Evolutionary conservation across 169 alveolate genomes (phyloP).

Genomic region (Cryptosporidium parvum): DNA sequence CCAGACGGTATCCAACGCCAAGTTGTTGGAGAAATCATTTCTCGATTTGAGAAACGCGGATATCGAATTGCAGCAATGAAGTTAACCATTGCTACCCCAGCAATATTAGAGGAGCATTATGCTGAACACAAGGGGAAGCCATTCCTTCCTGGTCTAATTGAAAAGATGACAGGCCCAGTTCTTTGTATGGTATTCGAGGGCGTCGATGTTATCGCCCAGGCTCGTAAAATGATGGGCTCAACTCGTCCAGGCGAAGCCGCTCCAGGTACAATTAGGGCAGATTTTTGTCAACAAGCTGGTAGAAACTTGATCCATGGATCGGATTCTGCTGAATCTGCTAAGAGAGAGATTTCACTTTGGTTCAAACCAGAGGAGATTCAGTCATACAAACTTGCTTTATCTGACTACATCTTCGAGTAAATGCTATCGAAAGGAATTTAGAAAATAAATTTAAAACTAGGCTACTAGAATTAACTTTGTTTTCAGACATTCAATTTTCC

Average conservation of each 20-base stretch:
- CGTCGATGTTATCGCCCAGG: slow-evolving; percentile 92
- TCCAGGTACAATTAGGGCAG: slow-evolving; percentile 97
- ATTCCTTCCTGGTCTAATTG: slow-evolving; percentile 92
- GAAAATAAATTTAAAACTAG: slow-evolving; percentile 22
- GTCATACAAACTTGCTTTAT: slow-evolving; percentile 80
- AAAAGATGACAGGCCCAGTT: slow-evolving; percentile 96
- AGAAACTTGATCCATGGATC: slow-evolving; percentile 96
- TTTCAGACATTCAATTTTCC: neutral
- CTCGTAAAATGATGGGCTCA: slow-evolving; percentile 95
- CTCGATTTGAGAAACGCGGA: slow-evolving; percentile 95
- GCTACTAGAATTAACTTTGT: slow-evolving; percentile 15
- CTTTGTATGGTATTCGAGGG: slow-evolving; percentile 99
- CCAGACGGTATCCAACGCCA: slow-evolving; percentile 99
- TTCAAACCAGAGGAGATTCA: slow-evolving; percentile 93
- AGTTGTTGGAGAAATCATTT: slow-evolving; percentile 93
- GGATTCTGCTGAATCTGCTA: slow-evolving; percentile 94
- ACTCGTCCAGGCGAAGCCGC: slow-evolving; percentile 92
- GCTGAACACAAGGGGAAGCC: slow-evolving; percentile 94
- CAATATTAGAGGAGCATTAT: slow-evolving; percentile 94
- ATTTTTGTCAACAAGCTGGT: slow-evolving; percentile 93
- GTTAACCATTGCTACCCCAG: slow-evolving; percentile 87
- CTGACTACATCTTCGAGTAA: slow-evolving; percentile 65
- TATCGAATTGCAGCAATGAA: slow-evolving; percentile 95
- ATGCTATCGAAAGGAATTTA: neutral
- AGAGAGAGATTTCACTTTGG: slow-evolving; percentile 95